phyloP scores from a whole-genome alignment of 2,329 filamentous ascomycete species.

The Fusarium concolor region DNA sequence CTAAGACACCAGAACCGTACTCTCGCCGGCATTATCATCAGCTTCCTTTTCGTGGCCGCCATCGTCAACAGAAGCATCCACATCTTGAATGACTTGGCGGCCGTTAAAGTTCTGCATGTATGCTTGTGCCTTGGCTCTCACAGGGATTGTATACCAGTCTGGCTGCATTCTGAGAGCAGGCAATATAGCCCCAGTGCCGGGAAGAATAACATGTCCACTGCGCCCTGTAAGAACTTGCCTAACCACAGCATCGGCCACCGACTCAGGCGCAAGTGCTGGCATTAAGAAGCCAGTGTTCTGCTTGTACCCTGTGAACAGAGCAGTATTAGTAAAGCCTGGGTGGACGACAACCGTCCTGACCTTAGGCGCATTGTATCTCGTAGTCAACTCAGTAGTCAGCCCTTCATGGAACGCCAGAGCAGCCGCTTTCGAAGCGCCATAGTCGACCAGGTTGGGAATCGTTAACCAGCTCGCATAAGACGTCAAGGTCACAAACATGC shows the following conservation, averaged over 20 bases:
- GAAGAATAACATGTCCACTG: slow-evolving; percentile 61
- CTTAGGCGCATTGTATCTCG: slow-evolving; percentile 70
- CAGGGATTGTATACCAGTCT: slow-evolving; percentile 70
- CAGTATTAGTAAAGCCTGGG: slow-evolving; percentile 58
- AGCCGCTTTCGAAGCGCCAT: slow-evolving; percentile 74
- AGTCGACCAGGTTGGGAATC: slow-evolving; percentile 74
- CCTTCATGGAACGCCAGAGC: slow-evolving; percentile 76
- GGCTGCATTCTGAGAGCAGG: slow-evolving; percentile 65
- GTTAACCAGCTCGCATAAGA: slow-evolving; percentile 71
- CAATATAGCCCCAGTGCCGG: slow-evolving; percentile 54
- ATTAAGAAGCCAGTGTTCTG: slow-evolving; percentile 56
- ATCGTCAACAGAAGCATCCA: slow-evolving; percentile 53
- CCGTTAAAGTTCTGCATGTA: slow-evolving; percentile 60
- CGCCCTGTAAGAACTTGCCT: slow-evolving; percentile 61
- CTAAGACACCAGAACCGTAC: slow-evolving; percentile 53
- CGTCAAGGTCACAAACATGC: slow-evolving; percentile 78
- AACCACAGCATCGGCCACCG: slow-evolving; percentile 61
- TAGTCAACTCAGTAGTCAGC: slow-evolving; percentile 67
- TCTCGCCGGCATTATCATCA: slow-evolving; percentile 48
- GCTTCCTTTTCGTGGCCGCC: slow-evolving; percentile 20
- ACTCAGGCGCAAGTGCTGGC: slow-evolving; percentile 54
- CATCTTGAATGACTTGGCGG: slow-evolving; percentile 61
- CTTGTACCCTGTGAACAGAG: slow-evolving; percentile 63
- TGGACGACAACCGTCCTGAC: slow-evolving; percentile 76
- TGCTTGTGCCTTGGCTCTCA: slow-evolving; percentile 57